phyloP scores from a whole-genome alignment of 176 grass and related monocot genomes.

The Musa schizocarpa region DNA sequence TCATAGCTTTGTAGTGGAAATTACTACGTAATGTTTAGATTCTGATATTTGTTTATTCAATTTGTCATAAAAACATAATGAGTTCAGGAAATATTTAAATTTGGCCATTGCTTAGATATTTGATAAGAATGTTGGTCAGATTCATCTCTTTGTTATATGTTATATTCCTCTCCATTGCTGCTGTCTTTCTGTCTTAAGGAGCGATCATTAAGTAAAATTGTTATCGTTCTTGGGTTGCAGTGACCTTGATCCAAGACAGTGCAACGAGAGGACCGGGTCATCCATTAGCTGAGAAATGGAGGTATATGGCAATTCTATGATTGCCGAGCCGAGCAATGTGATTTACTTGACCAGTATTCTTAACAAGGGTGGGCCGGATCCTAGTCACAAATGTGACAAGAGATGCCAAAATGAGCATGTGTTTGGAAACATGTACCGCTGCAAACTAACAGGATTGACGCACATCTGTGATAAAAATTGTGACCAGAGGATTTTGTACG shows the following conservation, averaged over 20 bases:
- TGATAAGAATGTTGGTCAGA: background rate
- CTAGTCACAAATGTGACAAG: constrained; percentile 91
- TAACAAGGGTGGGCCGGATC: constrained; percentile 60
- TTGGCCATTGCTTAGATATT: background rate
- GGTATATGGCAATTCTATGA: constrained; percentile 88
- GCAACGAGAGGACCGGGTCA: constrained; percentile 14
- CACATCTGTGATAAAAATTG: constrained; percentile 99
- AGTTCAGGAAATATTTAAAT: background rate
- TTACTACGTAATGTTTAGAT: background rate
- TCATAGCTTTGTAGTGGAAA: background rate
- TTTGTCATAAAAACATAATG: background rate
- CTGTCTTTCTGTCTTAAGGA: background rate
- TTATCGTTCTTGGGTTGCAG: constrained; percentile 78
- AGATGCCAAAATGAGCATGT: constrained; percentile 90
- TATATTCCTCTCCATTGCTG: no score
- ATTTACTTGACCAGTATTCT: constrained; percentile 94
- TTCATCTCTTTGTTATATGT: no score
- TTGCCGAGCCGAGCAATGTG: constrained; percentile 93
- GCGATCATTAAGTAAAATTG: background rate
- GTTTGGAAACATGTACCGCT: constrained; percentile 94
- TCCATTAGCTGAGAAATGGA: constrained; percentile 51
- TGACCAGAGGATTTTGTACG: constrained; percentile 92
- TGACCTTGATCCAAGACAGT: constrained; percentile 30
- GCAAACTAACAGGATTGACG: constrained; percentile 71
- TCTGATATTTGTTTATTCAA: background rate